Evolutionary conservation across 2,329 filamentous ascomycete species (phyloP).

Genomic region (Pseudogymnoascus sp.): DNA sequence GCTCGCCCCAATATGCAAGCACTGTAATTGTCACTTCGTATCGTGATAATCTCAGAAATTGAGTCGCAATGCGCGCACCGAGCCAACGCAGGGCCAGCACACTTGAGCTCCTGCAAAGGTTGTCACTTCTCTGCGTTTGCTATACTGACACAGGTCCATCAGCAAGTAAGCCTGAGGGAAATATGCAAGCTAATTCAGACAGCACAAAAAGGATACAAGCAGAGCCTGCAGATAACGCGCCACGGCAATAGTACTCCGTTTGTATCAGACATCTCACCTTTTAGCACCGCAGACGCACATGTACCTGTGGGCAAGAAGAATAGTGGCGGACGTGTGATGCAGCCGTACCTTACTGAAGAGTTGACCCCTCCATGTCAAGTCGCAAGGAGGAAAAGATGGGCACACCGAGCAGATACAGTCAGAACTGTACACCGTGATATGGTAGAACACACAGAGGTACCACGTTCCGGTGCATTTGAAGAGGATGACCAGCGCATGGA

Average conservation of each 20-base stretch:
- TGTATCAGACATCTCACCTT: not conserved
- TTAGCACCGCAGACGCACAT: not conserved
- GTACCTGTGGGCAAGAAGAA: not conserved
- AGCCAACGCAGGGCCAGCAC: constrained; percentile 3
- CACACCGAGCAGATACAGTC: not conserved
- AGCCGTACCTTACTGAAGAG: not conserved
- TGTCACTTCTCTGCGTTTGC: not conserved
- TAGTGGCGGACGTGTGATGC: constrained; percentile 4
- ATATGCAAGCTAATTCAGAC: not conserved
- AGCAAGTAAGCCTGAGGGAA: not conserved
- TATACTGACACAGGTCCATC: not conserved
- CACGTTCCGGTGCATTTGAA: constrained; percentile 2
- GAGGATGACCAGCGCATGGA: not conserved
- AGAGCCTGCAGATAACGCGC: not conserved
- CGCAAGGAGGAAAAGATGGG: not conserved
- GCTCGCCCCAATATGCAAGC: not conserved
- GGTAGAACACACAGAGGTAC: not conserved
- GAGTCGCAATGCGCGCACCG: not conserved
- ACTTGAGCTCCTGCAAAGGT: not conserved
- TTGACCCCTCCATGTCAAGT: constrained; percentile 2
- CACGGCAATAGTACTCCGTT: not conserved
- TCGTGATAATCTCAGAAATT: not conserved
- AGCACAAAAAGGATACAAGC: not conserved
- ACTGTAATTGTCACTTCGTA: not conserved
- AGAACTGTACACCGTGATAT: not conserved